Base-by-base conservation (phyloP, 2,329 filamentous ascomycete species). In the Ascocoryne sarcoides region DNA sequence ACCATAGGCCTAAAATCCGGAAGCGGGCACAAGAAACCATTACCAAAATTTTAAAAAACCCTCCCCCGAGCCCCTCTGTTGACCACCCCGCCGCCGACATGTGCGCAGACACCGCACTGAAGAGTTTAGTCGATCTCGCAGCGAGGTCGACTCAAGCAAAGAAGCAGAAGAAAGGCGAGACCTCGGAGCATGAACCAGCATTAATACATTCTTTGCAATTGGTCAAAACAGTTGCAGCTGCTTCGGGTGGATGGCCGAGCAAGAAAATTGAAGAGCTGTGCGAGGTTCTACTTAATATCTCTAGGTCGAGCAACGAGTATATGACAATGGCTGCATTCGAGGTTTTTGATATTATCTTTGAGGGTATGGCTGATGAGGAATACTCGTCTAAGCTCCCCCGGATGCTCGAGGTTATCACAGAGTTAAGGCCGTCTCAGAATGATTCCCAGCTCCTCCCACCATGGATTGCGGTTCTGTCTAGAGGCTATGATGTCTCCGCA, bases 271-370 rank as follows among this genome's bases (percentile, higher is more conserved):
- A 98, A 64, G 71, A 82, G 2, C 68, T 98, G 23, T 95, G 89
- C 62, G 89, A 96, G 62, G 67, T 95, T 39, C 67, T 98, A 43
- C 76, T 98, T 51, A 79, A 80, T 51, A 94, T 96, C 46, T 90
- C 90, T 20, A 82, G 82, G 57, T 89, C 84, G 7, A 92, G 79
- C 61, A 95, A 93, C 60, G 89, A 96, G 60, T 94, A 90, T 61
- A 81, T 98, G 69, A 94, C 89, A 21, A 93, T 96, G 82, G 83
- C 86, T 9, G 84, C 89, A 0, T 95, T 98, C 54, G 90, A 95
- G 50, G 90, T 96, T 3, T 98, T 98, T 55, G 92, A 98, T 62
- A 83, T 94, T 61, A 94, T 96, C 32, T 96, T 98, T 51, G 82
- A 84, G 53, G 84, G 88, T 5, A 89, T 98, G 82, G 76, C 70